Conservation (phyloP, 2,329 filamentous ascomycete genomes). For the Fusarium secorum region DNA sequence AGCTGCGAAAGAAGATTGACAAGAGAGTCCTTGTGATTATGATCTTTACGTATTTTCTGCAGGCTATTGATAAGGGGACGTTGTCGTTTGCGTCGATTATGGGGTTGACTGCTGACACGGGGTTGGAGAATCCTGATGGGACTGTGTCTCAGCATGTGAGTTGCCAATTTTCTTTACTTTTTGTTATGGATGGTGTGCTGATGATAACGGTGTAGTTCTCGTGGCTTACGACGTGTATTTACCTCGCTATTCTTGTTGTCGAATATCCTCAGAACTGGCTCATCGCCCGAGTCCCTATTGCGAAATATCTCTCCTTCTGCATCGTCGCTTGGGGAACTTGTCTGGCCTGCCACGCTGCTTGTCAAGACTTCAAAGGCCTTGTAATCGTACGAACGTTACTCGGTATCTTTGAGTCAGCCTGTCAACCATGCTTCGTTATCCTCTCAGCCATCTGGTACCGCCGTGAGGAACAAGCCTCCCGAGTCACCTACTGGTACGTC, state of each 20-base stretch:
- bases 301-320: constrained; percentile 70
- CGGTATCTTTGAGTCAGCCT: constrained; percentile 75
- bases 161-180: rapidly evolving
- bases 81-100: constrained; percentile 71
- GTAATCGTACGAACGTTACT: constrained; percentile 70
- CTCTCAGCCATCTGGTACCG: constrained; percentile 76
- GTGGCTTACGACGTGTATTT: constrained; percentile 80
- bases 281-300: constrained; percentile 69
- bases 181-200: rapidly evolving
- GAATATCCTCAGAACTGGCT: constrained; percentile 74
- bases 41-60: constrained; percentile 77
- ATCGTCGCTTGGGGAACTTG: constrained; percentile 69
- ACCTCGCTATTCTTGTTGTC: constrained; percentile 73
- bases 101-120: constrained; percentile 62
- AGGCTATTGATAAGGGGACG: constrained; percentile 73
- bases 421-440: constrained; percentile 73
- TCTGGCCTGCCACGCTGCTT: constrained; percentile 68
- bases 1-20: constrained; percentile 72
- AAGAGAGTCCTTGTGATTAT: constrained; percentile 73
- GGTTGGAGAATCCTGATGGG: constrained; percentile 52
- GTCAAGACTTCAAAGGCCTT: constrained; percentile 66
- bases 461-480: constrained; percentile 70
- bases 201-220: constrained; percentile 1
- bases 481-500: constrained; percentile 72
- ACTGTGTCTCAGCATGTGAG: constrained; percentile 31